Evolutionary conservation across 2,329 filamentous ascomycete species (phyloP).

Genomic region (Trichophyton schoenleinii): DNA sequence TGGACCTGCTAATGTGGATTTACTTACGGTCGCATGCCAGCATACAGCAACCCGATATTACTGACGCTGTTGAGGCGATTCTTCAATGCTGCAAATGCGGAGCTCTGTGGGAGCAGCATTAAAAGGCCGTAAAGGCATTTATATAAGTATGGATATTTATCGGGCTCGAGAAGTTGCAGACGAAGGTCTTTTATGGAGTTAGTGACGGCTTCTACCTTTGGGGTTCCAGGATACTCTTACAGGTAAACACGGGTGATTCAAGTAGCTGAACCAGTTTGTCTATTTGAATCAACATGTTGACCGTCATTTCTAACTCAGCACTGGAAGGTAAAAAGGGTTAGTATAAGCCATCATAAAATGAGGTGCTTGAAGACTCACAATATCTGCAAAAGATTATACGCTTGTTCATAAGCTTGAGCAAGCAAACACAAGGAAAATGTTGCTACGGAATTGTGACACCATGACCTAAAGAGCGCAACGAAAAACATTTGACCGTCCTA

Average conservation of each 20-base stretch:
- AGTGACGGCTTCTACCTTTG: background rate
- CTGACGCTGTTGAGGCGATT: slow-evolving; percentile 95
- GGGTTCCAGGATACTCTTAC: slow-evolving; percentile 38
- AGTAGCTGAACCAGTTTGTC: slow-evolving; percentile 95
- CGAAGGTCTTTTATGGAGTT: slow-evolving; percentile 55
- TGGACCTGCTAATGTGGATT: background rate
- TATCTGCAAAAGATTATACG: slow-evolving; percentile 88
- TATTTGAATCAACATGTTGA: slow-evolving; percentile 96
- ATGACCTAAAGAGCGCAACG: slow-evolving; percentile 83
- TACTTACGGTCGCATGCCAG: slow-evolving; percentile 64
- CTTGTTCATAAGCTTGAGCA: slow-evolving; percentile 94
- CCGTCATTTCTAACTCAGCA: slow-evolving; percentile 95
- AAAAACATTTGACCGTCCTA: slow-evolving; percentile 93
- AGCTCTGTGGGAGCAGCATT: slow-evolving; percentile 97
- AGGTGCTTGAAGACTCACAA: slow-evolving; percentile 48
- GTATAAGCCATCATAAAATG: background rate
- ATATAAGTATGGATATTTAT: slow-evolving; percentile 88
- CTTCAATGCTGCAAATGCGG: slow-evolving; percentile 89
- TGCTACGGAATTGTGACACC: slow-evolving; percentile 97
- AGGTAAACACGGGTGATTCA: slow-evolving; percentile 95
- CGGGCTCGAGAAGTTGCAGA: slow-evolving; percentile 86
- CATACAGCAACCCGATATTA: slow-evolving; percentile 89
- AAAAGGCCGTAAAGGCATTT: slow-evolving; percentile 94
- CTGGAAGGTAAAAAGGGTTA: slow-evolving; percentile 34
- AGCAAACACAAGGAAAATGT: slow-evolving; percentile 93